Conservation (phyloP, 1,284 basidiomycete species). For the Hemileia vastatrix region DNA sequence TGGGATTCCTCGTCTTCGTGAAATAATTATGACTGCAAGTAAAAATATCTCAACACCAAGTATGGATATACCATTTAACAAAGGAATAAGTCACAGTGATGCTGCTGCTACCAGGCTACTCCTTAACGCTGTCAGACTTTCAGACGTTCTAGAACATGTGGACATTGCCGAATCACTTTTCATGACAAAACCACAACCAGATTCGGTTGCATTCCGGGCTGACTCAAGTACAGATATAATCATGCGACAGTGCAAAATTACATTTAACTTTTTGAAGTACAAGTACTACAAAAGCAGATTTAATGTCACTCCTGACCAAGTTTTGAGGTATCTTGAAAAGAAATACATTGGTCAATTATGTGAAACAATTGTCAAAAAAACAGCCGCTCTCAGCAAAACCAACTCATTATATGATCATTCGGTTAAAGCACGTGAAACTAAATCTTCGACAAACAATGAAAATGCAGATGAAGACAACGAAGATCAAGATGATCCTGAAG, state of each 20-base stretch:
- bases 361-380: constrained; percentile 62
- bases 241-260: constrained; percentile 64
- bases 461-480: constrained; percentile 36
- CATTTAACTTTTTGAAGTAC: constrained; percentile 72
- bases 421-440: constrained; percentile 59
- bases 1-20: constrained; percentile 93
- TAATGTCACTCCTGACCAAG: constrained; percentile 55
- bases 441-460: constrained; percentile 62
- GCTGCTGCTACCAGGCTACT: constrained; percentile 77
- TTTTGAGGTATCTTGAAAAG: constrained; percentile 8
- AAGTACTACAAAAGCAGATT: constrained; percentile 47
- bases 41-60: constrained; percentile 93
- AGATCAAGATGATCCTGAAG: constrained; percentile 43
- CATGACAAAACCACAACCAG: too few species aligned
- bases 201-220: too few species aligned
- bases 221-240: constrained; percentile 54
- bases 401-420: too few species aligned
- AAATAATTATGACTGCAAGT: constrained; percentile 98
- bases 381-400: too few species aligned
- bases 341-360: constrained; percentile 54
- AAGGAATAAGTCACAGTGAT: constrained; percentile 52
- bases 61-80: constrained; percentile 73
- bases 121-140: constrained; percentile 72
- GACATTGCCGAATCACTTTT: constrained; percentile 73
- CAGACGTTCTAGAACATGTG: constrained; percentile 78